These are phyloP conservation scores for Solanum piurae DNA, from an alignment of 257 asterid genomes.

Conservation along the genomic window DNA sequence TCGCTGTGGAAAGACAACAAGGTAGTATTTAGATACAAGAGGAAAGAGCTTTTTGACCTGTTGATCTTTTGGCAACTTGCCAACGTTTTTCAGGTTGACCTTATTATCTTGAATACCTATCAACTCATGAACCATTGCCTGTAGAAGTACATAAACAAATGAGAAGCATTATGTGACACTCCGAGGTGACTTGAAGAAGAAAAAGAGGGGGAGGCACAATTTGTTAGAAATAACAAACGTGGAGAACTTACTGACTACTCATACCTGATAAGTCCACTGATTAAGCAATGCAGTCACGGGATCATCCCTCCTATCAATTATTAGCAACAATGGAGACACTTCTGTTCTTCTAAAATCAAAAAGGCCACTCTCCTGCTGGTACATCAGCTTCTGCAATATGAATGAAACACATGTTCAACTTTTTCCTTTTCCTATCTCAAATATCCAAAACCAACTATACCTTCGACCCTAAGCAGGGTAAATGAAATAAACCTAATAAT, in stretches of 20 bases:
- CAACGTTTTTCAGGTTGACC: conserved; percentile 69
- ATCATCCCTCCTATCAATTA: conserved; percentile 92
- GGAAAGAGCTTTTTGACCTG: conserved; percentile 43
- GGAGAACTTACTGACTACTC: not conserved
- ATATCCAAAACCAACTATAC: not conserved
- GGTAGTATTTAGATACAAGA: not conserved
- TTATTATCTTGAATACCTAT: conserved; percentile 92
- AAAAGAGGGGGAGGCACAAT: not conserved
- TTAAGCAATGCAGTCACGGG: conserved; percentile 91
- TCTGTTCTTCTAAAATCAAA: conserved; percentile 91
- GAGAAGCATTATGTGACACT: conserved; percentile 4
- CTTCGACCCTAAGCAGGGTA: not conserved
- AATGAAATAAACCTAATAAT: not conserved
- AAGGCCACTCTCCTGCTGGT: conserved; percentile 93
- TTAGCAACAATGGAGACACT: conserved; percentile 80
- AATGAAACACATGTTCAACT: conserved; percentile 11
- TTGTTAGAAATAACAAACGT: not conserved
- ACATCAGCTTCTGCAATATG: conserved; percentile 82
- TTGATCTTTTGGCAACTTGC: conserved; percentile 66
- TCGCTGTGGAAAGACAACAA: not conserved
- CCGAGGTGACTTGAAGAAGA: not conserved
- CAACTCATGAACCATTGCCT: conserved; percentile 98
- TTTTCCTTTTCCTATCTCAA: not conserved
- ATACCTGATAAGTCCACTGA: conserved; percentile 99
- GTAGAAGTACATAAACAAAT: conserved; percentile 3